Conservation (phyloP, 305 asterid genomes). For the Galium porrigens region DNA sequence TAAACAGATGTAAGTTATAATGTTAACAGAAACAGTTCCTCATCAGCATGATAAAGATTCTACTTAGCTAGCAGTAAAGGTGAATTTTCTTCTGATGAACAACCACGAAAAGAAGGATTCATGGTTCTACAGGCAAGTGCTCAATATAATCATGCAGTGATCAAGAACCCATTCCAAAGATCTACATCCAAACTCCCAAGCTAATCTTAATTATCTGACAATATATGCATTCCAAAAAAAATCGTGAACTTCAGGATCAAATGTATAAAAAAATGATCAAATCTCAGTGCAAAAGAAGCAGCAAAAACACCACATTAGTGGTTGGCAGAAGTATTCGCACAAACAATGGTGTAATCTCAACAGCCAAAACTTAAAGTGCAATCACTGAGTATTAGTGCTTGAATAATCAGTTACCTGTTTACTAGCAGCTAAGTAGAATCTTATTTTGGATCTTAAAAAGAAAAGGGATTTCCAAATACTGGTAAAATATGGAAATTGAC, state of each 20-base stretch:
- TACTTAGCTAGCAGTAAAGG: background rate
- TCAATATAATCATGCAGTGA: background rate
- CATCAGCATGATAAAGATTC: background rate
- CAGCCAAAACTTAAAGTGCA: background rate
- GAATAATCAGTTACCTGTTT: background rate
- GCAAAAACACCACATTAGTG: background rate
- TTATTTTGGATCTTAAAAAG: background rate
- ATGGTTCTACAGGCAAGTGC: background rate
- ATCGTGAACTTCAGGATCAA: background rate
- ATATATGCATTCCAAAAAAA: background rate
- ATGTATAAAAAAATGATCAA: background rate
- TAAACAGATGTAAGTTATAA: background rate
- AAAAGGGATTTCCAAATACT: too few relatives aligned
- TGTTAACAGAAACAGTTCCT: background rate
- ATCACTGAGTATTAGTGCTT: background rate
- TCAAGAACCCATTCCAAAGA: background rate
- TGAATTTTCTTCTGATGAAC: conserved; percentile 3
- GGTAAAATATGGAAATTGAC: too few relatives aligned
- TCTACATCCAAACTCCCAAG: background rate
- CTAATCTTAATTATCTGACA: background rate
- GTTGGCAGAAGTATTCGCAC: background rate
- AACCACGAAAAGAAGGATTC: background rate
- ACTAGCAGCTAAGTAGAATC: background rate
- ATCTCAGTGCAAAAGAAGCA: background rate
- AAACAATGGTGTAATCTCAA: background rate